These are phyloP conservation scores for Lasiodiplodia hormozganensis DNA, from an alignment of 2,329 filamentous ascomycete genomes.

Conservation along the genomic window DNA sequence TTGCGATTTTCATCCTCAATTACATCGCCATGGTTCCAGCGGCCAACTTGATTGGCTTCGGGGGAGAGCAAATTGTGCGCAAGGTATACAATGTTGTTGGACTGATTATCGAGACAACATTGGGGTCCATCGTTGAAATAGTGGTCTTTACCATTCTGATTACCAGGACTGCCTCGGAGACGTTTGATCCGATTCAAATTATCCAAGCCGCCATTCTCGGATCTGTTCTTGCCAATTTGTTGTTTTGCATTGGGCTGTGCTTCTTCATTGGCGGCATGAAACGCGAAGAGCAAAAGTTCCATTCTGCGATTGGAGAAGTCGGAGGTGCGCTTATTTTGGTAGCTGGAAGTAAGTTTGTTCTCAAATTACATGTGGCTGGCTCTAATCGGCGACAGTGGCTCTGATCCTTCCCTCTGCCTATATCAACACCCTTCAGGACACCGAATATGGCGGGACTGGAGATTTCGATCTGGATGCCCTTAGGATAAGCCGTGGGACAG, in stretches of 20 bases:
- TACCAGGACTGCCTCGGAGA: conserved; percentile 46
- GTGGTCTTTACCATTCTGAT: conserved; percentile 82
- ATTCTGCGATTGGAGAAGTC: conserved; percentile 77
- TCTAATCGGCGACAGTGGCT: conserved; percentile 46
- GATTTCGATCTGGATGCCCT: conserved; percentile 57
- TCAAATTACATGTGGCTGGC: neutral
- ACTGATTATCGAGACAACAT: conserved; percentile 63
- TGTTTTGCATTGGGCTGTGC: conserved; percentile 80
- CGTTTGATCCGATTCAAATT: conserved; percentile 59
- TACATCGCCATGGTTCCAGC: conserved; percentile 81
- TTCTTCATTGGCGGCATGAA: conserved; percentile 78
- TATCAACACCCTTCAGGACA: conserved; percentile 54
- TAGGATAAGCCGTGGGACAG: conserved; percentile 72
- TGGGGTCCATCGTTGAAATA: conserved; percentile 81
- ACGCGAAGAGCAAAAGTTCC: conserved; percentile 74
- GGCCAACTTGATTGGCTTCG: conserved; percentile 78
- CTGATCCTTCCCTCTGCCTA: conserved; percentile 59
- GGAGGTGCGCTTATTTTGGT: conserved; percentile 81
- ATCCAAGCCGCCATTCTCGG: conserved; percentile 85
- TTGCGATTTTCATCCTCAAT: conserved; percentile 72
- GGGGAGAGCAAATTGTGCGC: conserved; percentile 72
- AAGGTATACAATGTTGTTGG: conserved; percentile 78
- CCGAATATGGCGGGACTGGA: conserved; percentile 31
- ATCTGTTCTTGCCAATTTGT: conserved; percentile 80
- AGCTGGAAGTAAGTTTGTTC: conserved; percentile 63